phyloP scores from a whole-genome alignment of 805 yeast genomes.

The Wickerhamomyces tratensis region DNA sequence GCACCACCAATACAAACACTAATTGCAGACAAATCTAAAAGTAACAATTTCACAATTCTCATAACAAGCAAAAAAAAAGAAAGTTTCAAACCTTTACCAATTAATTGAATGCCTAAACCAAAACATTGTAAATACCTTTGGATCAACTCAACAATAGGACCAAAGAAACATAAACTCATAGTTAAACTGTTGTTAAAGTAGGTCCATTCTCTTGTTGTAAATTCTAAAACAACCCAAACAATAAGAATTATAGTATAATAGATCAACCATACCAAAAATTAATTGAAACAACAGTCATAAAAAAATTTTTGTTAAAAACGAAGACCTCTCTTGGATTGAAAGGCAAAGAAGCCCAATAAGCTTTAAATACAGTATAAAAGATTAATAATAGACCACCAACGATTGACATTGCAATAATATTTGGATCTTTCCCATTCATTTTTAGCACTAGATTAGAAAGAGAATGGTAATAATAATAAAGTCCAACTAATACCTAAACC shows the following conservation, averaged over 20 bases:
- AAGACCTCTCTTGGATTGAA: slow-evolving; percentile 26
- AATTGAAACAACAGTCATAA: slow-evolving; percentile 23
- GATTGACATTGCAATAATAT: slow-evolving; percentile 33
- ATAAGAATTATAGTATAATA: too few relatives aligned
- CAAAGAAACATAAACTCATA: too few relatives aligned
- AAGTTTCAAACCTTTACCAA: too few relatives aligned
- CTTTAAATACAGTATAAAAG: slow-evolving; percentile 26
- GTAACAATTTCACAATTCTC: slow-evolving; percentile 11
- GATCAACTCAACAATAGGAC: too few relatives aligned
- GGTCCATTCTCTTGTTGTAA: background rate
- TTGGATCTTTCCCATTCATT: slow-evolving; percentile 27
- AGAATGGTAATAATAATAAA: slow-evolving; percentile 28
- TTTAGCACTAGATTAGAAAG: slow-evolving; percentile 22
- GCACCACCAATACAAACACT: slow-evolving; percentile 32
- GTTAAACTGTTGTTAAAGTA: too few relatives aligned
- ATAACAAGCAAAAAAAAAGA: slow-evolving; percentile 19
- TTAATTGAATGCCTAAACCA: too few relatives aligned
- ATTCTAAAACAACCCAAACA: slow-evolving; percentile 1
- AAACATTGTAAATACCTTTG: too few relatives aligned
- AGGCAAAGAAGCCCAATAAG: slow-evolving; percentile 26
- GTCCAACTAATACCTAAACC: slow-evolving; percentile 33
- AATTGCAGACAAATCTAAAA: slow-evolving; percentile 24
- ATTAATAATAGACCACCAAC: slow-evolving; percentile 29
- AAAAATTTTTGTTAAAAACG: slow-evolving; percentile 27
- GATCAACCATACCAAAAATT: slow-evolving; percentile 17